Percentiles rank a stretch among this genome's conserved stretches.
Conservation (phyloP, 2,329 filamentous ascomycete species). For the Cytospora paraplurivora region DNA sequence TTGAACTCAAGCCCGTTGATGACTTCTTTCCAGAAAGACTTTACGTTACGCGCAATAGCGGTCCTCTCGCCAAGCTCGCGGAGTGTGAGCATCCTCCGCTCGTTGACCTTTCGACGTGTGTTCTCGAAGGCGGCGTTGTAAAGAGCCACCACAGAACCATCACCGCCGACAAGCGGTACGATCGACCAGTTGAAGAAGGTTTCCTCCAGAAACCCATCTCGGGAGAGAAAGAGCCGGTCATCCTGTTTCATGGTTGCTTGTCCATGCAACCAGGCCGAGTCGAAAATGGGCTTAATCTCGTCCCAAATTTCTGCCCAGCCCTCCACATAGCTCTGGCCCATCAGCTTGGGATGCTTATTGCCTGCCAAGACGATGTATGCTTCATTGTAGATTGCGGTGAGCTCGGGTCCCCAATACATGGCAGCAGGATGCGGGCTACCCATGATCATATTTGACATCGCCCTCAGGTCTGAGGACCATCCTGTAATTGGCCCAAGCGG, state of each 20-base stretch:
- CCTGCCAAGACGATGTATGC: conserved; percentile 65
- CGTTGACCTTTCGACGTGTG: conserved; percentile 75
- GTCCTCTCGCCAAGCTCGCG: conserved; percentile 77
- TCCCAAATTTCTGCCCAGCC: conserved; percentile 78
- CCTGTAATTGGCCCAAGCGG: conserved; percentile 73
- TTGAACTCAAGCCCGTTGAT: conserved; percentile 71
- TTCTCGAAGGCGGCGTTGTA: conserved; percentile 85
- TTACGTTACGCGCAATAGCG: conserved; percentile 70
- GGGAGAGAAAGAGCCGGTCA: conserved; percentile 71
- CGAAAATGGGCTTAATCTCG: conserved; percentile 68
- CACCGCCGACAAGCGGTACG: conserved; percentile 73
- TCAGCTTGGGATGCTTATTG: conserved; percentile 71
- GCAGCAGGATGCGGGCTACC: conserved; percentile 73
- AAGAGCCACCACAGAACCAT: conserved; percentile 73
- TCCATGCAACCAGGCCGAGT: conserved; percentile 66
- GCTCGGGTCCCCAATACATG: conserved; percentile 72
- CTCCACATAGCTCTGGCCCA: conserved; percentile 70
- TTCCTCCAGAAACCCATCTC: conserved; percentile 73
- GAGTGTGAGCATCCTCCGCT: conserved; percentile 77
- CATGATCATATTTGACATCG: conserved; percentile 83
- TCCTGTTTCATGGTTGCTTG: conserved; percentile 86
- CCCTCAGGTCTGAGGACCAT: conserved; percentile 72
- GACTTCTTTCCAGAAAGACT: conserved; percentile 73
- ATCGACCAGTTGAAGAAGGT: conserved; percentile 83
- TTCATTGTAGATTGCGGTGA: conserved; percentile 71